Evolutionary conservation across 352 stramenopile genomes (phyloP), one percentile per base, ranked within the genome.

Genomic region (Peronospora tabacina): DNA sequence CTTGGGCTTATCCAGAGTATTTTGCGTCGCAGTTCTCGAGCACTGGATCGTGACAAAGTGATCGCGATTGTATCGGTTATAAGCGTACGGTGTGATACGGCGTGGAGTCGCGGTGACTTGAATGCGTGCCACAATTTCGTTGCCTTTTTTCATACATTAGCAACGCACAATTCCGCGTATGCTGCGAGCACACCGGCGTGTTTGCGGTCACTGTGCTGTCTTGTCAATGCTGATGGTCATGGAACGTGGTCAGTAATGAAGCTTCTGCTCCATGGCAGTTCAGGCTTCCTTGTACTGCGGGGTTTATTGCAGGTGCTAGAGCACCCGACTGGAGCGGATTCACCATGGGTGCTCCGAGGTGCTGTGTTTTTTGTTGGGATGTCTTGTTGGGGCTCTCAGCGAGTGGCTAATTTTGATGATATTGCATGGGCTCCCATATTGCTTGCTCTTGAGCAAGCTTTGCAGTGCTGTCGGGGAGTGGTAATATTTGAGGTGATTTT

Each of bases 401-500:
- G 82, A 15, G 67, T 92, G 0, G 55, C 66, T 4, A 78, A 70
- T 45, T 73, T 94, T 44, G 79, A 90, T 15, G 63, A 87, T 34
- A 70, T 88, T 45, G 75, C 78, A 45, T 91, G 80, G 78, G 66
- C 66, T 2, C 74, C 82, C 9, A 76, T 92, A 24, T 54, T 94
- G 5, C 41, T 87, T 17, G 72, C 77, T 9, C 63, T 93, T 29
- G 76, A 89, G 38, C 47, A 61, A 38, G 65, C 74, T 22, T 51
- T 93, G 36, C 40, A 79, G 37, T 87, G 75, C 41, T 67, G 83
- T 44, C 74, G 85, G 22, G 77, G 76, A 29, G 73, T 93, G 17
- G 83, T 94, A 7, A 76, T 93, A 20, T 93, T 90, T 26, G 83
- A 94, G 58, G 76, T 94, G 10, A 88, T 94, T 17, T 60, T 94